These are phyloP conservation scores for Eutrema yunnanense DNA, from an alignment of 345 rosid genomes.

Conservation along the genomic window DNA sequence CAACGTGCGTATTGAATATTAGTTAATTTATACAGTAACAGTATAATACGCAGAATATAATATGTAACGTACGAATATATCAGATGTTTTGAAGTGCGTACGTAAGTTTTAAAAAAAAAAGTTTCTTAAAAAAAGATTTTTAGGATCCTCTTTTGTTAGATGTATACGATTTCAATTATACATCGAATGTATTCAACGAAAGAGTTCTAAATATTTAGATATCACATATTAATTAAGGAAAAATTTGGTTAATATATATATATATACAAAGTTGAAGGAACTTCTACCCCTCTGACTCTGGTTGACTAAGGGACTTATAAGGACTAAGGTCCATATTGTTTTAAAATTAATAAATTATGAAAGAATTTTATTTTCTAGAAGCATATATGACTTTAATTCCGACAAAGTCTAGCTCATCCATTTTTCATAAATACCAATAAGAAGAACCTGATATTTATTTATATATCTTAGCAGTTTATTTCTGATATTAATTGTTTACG, in stretches of 20 bases:
- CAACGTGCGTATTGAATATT: not conserved
- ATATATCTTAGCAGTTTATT: not conserved
- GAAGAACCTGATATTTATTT: not conserved
- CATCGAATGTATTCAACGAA: not conserved
- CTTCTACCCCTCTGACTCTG: no score
- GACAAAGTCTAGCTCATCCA: slow-evolving; percentile 18
- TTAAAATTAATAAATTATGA: no score
- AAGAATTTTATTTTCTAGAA: not conserved
- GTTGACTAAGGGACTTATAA: no score
- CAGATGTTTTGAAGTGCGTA: no score
- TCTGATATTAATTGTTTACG: not conserved
- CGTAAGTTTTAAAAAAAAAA: not conserved
- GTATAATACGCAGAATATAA: not conserved
- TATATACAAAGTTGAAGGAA: no score
- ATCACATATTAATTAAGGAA: no score
- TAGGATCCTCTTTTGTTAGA: not conserved
- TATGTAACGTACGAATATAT: no score
- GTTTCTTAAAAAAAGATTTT: not conserved
- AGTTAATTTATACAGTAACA: not conserved
- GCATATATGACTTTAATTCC: slow-evolving; percentile 5
- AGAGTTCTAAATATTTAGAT: not conserved
- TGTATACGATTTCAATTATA: not conserved
- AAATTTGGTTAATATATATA: no score
- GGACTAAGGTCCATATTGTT: no score
- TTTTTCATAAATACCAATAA: not conserved